A percentile compares a stretch with the other conserved stretches of the same genome.
phyloP scores from a whole-genome alignment of 2,329 filamentous ascomycete genomes.

The Pseudogymnoascus sp. region DNA sequence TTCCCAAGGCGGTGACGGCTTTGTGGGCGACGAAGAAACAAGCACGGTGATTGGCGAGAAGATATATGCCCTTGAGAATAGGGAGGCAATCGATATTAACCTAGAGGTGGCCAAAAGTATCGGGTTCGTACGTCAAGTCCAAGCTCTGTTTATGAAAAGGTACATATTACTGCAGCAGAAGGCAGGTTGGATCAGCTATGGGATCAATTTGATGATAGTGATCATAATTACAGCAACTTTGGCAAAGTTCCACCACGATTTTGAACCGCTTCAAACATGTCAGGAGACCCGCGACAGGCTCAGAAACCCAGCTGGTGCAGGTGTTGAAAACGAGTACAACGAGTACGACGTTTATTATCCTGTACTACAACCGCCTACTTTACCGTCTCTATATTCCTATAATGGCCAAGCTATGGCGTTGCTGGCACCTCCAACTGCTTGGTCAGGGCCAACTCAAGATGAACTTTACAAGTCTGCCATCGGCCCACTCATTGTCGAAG shows the following conservation, averaged over 20 bases:
- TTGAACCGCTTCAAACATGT: constrained; percentile 20
- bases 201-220: constrained; percentile 49
- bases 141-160: constrained; percentile 52
- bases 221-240: constrained; percentile 48
- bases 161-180: constrained; percentile 50
- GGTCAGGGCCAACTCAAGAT: constrained; percentile 18
- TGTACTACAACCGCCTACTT: background rate
- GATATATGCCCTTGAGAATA: constrained; percentile 20
- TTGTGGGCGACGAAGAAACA: constrained; percentile 19
- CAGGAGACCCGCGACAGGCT: constrained; percentile 15
- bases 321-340: no score
- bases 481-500: background rate
- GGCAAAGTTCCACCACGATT: constrained; percentile 33
- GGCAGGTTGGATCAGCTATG: constrained; percentile 43
- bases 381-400: constrained; percentile 15
- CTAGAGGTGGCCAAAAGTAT: constrained; percentile 46
- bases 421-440: constrained; percentile 21
- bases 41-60: constrained; percentile 19
- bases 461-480: constrained; percentile 14
- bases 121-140: constrained; percentile 45
- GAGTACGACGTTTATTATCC: background rate
- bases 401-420: constrained; percentile 11
- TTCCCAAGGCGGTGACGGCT: constrained; percentile 21
- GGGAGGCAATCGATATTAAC: constrained; percentile 23
- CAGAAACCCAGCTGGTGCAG: constrained; percentile 14